phyloP scores from a whole-genome alignment of 306 rosid genomes.

The Corylus americana region DNA sequence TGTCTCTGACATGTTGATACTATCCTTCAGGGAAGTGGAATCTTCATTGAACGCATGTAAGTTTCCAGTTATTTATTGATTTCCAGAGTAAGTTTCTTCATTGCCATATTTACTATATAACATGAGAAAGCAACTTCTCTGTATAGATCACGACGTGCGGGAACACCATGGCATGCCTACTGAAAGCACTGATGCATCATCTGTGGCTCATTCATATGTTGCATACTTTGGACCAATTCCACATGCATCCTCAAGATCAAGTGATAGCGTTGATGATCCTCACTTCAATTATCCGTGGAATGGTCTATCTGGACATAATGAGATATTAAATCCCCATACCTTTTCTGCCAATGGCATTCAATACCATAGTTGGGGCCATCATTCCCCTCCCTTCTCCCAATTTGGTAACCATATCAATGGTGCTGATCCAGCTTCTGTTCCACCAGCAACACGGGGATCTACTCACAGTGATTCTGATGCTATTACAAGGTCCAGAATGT shows the following conservation, averaged over 20 bases:
- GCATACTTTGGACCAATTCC: constrained; percentile 28
- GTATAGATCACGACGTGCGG: constrained; percentile 20
- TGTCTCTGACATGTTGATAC: constrained; percentile 1
- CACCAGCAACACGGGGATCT: constrained; percentile 10
- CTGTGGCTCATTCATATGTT: constrained; percentile 16
- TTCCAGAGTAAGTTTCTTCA: background rate
- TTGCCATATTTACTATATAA: background rate
- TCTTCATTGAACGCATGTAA: constrained; percentile 22
- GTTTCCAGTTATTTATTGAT: background rate
- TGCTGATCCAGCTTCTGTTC: constrained; percentile 15
- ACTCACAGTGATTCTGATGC: constrained; percentile 11
- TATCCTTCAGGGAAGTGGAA: constrained; percentile 27
- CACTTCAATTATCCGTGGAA: constrained; percentile 25
- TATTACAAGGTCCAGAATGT: constrained; percentile 14
- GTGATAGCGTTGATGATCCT: constrained; percentile 20
- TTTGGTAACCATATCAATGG: constrained; percentile 11
- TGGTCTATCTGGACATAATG: constrained; percentile 20
- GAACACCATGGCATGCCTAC: constrained; percentile 15
- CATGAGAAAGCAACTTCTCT: background rate
- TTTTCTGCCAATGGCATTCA: constrained; percentile 22
- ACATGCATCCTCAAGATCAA: constrained; percentile 19
- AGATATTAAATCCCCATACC: constrained; percentile 11
- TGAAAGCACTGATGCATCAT: constrained; percentile 12
- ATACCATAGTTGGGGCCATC: constrained; percentile 27
- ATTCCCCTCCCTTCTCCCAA: constrained; percentile 20